These are phyloP conservation scores for Neurospora sp. DNA, from an alignment of 495 filamentous ascomycete species.

Conservation along the genomic window DNA sequence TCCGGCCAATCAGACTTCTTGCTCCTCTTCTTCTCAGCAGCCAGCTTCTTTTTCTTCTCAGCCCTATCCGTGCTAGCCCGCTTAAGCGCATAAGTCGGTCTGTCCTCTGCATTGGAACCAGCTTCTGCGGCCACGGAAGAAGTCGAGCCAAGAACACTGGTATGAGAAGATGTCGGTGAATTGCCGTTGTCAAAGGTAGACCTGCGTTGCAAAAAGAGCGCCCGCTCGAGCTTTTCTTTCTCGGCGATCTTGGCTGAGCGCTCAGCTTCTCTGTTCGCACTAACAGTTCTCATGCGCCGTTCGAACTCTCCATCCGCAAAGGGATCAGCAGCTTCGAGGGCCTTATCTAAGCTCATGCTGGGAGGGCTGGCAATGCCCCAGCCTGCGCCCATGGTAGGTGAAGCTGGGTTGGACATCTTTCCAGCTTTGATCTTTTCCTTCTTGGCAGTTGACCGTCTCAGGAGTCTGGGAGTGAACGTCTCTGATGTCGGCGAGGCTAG, in stretches of 20 bases:
- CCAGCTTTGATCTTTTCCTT: constrained; percentile 22
- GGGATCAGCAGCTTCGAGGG: background rate
- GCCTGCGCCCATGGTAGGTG: background rate
- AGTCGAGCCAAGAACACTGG: background rate
- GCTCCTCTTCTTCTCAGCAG: background rate
- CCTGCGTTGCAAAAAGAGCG: background rate
- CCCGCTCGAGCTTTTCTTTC: background rate
- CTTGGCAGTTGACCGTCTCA: constrained; percentile 6
- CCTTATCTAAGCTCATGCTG: constrained; percentile 6
- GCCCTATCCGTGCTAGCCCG: background rate
- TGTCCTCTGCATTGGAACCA: background rate
- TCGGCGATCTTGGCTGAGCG: background rate
- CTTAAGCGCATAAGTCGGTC: background rate
- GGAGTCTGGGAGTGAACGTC: background rate
- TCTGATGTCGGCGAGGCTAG: background rate
- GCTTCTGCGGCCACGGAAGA: background rate
- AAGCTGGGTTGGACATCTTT: constrained; percentile 12
- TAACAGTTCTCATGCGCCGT: background rate
- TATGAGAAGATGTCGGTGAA: background rate
- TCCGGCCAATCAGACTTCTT: background rate
- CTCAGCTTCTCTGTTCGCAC: background rate
- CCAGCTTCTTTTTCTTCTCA: background rate
- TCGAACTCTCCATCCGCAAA: background rate
- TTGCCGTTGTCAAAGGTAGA: background rate
- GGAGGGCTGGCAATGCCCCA: constrained; percentile 5